Base-by-base conservation (phyloP, 2,329 filamentous ascomycete genomes). In the Cyclaneusma minus region DNA sequence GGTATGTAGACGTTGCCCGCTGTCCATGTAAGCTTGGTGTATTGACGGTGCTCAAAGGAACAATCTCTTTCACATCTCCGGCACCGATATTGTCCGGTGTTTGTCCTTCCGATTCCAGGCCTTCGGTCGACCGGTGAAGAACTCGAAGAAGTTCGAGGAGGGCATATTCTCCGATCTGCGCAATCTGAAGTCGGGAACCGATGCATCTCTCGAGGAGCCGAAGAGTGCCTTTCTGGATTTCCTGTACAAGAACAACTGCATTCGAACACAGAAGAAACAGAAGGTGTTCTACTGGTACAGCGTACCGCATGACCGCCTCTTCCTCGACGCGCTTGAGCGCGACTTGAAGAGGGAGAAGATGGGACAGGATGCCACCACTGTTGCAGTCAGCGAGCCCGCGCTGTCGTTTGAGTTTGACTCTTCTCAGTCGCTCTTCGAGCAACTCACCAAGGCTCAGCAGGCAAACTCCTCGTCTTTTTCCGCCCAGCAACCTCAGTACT, bases 271-370 rank as follows among this genome's bases (percentile, higher is more conserved):
- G 56, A 98, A 98, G 73, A 98, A 98, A 68, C 89, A 98, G 51
- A 98, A 98, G 64, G 89, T 98, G 39, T 98, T 98, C 49, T 98
- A 95, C 61, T 98, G 89, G 89, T 98, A 95, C 59, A 94, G 85
- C 60, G 89, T 98, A 24, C 89, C 89, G 2, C 89, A 98, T 52
- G 89, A 98, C 56, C 74, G 89, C 29, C 72, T 98, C 27, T 98
- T 98, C 58, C 75, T 98, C 41, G 89, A 98, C 59, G 89, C 89
- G 20, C 64, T 98, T 43, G 89, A 98, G 65, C 78, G 89, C 38
- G 89, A 98, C 49, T 59, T 98, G 49, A 98, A 98, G 73, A 74
- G 89, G 48, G 89, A 98, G 60, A 98, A 98, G 70, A 95, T 95
- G 87, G 78, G 80, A 39, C 89, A 98, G 57, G 89, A 98, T 58